Evolutionary conservation across 192 early-diverging fungal genomes (phyloP), one percentile per base, ranked within the genome.

Genomic region (Coemansia brasiliensis): DNA sequence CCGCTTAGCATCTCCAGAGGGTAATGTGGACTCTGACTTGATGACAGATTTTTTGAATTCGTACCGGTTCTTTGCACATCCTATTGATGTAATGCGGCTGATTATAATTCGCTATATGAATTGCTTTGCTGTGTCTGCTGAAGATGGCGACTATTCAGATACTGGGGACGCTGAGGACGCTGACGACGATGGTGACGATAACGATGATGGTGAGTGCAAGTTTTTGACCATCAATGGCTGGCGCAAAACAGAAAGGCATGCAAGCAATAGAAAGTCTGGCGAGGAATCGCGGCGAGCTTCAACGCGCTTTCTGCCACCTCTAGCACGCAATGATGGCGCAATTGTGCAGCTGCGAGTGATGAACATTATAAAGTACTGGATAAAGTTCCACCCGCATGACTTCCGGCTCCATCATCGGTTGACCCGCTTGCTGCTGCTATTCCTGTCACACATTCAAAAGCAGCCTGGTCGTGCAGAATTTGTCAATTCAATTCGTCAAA

Each of bases 311-410:
- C 57, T 77, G 35, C 74, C 68, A 15, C 60, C 55, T 15, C 61
- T 78, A 21, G 64, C 55, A 24, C 60, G 69, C 18, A 78, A 72
- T 51, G 69, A 74, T 39, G 71, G 76, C 8, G 71, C 80, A 12
- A 78, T 82, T 37, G 77, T 93, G 15, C 86, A 90, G 35, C 72
- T 87, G 39, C 87, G 91, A 3, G 90, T 95, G 0, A 90, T 88
- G 68, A 91, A 91, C 68, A 86, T 91, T 4, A 74, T 95, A 63
- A 96, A 94, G 68, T 84, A 82, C 51, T 98, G 95, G 95, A 68
- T 95, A 21, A 93, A 95, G 56, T 83, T 69, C 44, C 91, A 94
- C 54, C 87, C 83, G 46, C 83, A 84, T 50, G 80, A 82, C 52
- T 82, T 82, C 37, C 58, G 65, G 18, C 43, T 78, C 21, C 74